Base-by-base conservation (phyloP, 1,284 basidiomycete species). In the Rhodotorula sp. region DNA sequence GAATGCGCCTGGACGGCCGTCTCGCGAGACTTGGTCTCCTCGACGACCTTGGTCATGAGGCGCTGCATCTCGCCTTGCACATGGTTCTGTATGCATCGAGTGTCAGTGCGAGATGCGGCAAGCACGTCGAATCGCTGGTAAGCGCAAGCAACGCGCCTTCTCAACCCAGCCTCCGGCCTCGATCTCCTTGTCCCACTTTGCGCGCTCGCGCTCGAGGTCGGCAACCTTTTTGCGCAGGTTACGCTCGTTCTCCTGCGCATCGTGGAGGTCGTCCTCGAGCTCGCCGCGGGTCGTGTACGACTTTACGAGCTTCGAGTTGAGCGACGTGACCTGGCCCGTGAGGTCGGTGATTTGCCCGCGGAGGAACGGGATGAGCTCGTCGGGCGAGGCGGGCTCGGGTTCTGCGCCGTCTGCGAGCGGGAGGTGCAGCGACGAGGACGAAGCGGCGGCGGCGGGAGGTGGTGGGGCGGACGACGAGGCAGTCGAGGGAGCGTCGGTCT, bases 261-360 rank as follows among this genome's bases (percentile, higher is more conserved):
- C 85, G 77, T 93, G 91, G 21, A 97, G 82, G 73, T 92, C 87
- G 80, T 98, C 96, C 81, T 99, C 96, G 68, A 99, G 86, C 83
- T 93, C 90, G 17, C 93, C 93, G 55, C 96, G 89, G 59, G 91
- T 88, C 80, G 95, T 91, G 82, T 97, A 97, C 4, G 91, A 93
- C 67, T 87, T 85, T 72, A 99, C 92, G 60, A 99, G 90, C 82
- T 99, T 97, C 80, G 85, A 84, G 81, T 98, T 97, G 74, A 98
- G 89, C 79, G 91, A 88, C 41, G 89, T 89, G 56, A 97, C 91
- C 82, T 98, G 95, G 42, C 90, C 89, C 78, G 91, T 89, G 61
- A 97, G 85, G 79, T 97, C 91, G 67, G 89, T 86, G 23, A 97
- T 87, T 80, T 97, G 93, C 4, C 85, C 82, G 45, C 91, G 88